These are phyloP conservation scores for Graphilbum fragrans DNA, from an alignment of 2,329 filamentous ascomycete genomes.

Conservation along the genomic window DNA sequence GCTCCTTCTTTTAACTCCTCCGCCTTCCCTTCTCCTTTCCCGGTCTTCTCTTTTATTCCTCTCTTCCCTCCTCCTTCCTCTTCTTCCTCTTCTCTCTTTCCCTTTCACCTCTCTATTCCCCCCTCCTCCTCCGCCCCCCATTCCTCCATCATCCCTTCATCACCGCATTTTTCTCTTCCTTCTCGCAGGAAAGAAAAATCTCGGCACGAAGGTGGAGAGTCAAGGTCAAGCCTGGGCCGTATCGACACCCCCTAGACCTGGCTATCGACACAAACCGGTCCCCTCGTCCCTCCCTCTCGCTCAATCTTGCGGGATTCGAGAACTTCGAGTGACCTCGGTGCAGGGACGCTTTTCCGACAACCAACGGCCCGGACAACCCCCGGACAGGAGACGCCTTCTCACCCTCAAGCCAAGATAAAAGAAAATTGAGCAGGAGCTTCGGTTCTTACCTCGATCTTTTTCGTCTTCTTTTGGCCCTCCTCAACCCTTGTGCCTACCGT, in stretches of 20 bases:
- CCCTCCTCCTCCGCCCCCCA: not conserved
- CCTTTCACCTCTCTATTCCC: not conserved
- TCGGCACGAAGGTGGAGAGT: not conserved
- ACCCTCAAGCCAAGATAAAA: no score
- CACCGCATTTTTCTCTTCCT: not conserved
- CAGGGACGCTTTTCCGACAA: not conserved
- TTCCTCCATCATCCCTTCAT: not conserved
- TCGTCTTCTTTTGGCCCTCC: no score
- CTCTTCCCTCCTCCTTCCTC: not conserved
- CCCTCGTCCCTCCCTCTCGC: no score
- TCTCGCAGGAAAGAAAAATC: not conserved
- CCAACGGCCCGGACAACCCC: no score
- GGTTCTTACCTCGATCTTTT: no score
- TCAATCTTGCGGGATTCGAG: not conserved
- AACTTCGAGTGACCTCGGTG: not conserved
- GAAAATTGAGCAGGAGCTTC: no score
- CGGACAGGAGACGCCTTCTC: no score
- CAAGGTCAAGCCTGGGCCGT: not conserved
- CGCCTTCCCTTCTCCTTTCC: conserved; percentile 15
- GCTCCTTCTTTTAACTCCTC: conserved; percentile 26
- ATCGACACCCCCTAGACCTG: not conserved
- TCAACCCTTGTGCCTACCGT: no score
- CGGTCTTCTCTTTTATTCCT: not conserved
- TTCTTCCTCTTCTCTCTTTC: not conserved
- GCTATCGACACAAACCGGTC: no score